Conservation (phyloP, 2,329 filamentous ascomycete genomes). For the Colletotrichum eremochloae region DNA sequence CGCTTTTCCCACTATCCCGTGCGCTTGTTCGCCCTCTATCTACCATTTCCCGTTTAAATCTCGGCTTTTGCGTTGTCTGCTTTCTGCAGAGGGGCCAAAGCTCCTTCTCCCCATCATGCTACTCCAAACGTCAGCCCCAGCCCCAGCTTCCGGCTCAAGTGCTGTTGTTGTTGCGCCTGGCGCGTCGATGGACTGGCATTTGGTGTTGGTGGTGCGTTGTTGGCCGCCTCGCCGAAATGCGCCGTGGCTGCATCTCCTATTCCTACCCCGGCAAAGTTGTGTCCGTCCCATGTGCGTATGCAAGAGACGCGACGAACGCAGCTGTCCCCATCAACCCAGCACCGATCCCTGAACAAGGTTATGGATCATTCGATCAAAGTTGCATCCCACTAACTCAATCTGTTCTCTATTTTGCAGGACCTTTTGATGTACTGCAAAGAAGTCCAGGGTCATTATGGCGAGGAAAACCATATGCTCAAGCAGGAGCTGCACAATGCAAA, state of each 20-base stretch:
- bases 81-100: slow-evolving; percentile 30
- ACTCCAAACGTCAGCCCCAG: neutral
- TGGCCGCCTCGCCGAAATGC: neutral
- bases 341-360: slow-evolving; percentile 6
- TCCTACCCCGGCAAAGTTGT: slow-evolving; percentile 8
- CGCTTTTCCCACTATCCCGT: slow-evolving; percentile 17
- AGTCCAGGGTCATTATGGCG: slow-evolving; percentile 57
- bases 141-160: slow-evolving; percentile 1
- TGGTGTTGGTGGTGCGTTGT: neutral
- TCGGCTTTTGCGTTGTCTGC: neutral
- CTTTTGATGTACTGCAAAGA: slow-evolving; percentile 60
- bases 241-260: slow-evolving; percentile 1
- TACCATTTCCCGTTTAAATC: slow-evolving; percentile 8
- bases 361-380: slow-evolving; percentile 11
- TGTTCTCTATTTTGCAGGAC: slow-evolving; percentile 53
- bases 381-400: slow-evolving; percentile 12
- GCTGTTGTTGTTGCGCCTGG: neutral
- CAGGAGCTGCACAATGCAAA: slow-evolving; percentile 58
- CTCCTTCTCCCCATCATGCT: slow-evolving; percentile 5
- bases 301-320: slow-evolving; percentile 13
- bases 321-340: slow-evolving; percentile 4
- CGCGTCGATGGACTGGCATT: neutral
- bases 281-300: slow-evolving; percentile 11
- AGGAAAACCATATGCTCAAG: slow-evolving; percentile 59
- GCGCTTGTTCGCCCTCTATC: slow-evolving; percentile 20